Evolutionary conservation across 768 basidiomycete genomes (phyloP), one percentile per base, ranked within the genome.

Genomic region (Psilocybe cubensis): DNA sequence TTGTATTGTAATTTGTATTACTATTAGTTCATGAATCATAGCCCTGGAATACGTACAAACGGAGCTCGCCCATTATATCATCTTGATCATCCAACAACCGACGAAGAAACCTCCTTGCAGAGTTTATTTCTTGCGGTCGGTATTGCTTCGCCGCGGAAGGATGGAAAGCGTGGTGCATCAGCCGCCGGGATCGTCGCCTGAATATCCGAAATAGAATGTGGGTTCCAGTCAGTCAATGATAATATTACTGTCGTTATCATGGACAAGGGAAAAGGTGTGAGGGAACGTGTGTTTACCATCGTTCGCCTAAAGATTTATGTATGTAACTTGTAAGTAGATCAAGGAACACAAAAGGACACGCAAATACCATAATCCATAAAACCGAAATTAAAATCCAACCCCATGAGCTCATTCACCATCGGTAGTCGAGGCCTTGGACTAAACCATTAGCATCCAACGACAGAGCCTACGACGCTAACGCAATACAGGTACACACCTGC

Each of bases 71-170:
- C n/a, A 69, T 58, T 17, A 74, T 66, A 49, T 67, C 65, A 0
- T 71, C 68, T 23, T 76, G 74, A 11, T 64, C 60, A 6, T 70
- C 67, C 14, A 75, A 46, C 18, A 80, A 60, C 17, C 64, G 67
- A 11, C 64, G 63, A 38, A 79, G 68, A 27, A 76, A 61, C 8
- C 57, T 62, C 48, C 72, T 70, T 7, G 59, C 61, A 7, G 70
- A 70, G 47, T 66, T 70, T 23, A 72, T 51, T 27, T 72, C 68
- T 54, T 70, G 63, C 1, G 69, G 70, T 7, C 63, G 60, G 52
- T 72, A 74, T 44, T 64, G 24, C 23, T 42, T 43, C 3, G 60
- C 44, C 14, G 62, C 65, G 20, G 51, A 23, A 35, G 65, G 57
- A 47, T 63, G 53, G 41, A 66, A 64, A 9, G 54, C 31, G 12